phyloP scores from a whole-genome alignment of 352 stramenopile genomes.

The Pythium myriotylum region DNA sequence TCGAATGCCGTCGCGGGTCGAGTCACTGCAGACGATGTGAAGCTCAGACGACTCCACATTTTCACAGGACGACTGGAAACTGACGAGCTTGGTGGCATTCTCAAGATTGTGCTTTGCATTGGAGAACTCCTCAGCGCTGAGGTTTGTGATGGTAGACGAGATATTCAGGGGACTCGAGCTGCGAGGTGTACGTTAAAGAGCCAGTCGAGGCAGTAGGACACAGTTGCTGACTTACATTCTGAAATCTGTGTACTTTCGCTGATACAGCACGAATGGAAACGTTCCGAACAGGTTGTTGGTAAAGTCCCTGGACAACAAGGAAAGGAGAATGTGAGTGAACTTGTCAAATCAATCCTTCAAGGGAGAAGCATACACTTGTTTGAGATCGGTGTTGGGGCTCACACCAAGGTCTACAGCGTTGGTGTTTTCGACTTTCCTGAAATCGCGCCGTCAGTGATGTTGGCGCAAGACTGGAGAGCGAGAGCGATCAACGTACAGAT shows the following conservation, averaged over 20 bases:
- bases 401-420: slow-evolving; percentile 26
- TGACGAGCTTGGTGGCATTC: neutral
- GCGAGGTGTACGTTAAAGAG: no score
- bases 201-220: neutral
- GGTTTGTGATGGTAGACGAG: neutral
- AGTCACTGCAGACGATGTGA: slow-evolving; percentile 7
- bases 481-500: slow-evolving; percentile 32
- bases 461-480: no score
- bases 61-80: neutral
- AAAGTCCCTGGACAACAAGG: slow-evolving; percentile 28
- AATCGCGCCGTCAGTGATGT: neutral
- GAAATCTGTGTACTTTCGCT: slow-evolving; percentile 27
- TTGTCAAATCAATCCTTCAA: neutral
- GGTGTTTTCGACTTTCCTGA: slow-evolving; percentile 25
- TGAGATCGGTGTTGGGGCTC: neutral
- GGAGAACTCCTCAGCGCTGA: slow-evolving; percentile 8
- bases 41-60: neutral
- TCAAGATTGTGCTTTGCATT: slow-evolving; percentile 9
- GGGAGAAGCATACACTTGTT: slow-evolving; percentile 16
- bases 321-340: neutral
- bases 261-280: slow-evolving; percentile 38
- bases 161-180: slow-evolving; percentile 1
- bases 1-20: neutral
- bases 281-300: slow-evolving; percentile 19
- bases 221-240: slow-evolving; percentile 24